phyloP scores from a whole-genome alignment of 805 yeast genomes.

The Candida mattraensis region DNA sequence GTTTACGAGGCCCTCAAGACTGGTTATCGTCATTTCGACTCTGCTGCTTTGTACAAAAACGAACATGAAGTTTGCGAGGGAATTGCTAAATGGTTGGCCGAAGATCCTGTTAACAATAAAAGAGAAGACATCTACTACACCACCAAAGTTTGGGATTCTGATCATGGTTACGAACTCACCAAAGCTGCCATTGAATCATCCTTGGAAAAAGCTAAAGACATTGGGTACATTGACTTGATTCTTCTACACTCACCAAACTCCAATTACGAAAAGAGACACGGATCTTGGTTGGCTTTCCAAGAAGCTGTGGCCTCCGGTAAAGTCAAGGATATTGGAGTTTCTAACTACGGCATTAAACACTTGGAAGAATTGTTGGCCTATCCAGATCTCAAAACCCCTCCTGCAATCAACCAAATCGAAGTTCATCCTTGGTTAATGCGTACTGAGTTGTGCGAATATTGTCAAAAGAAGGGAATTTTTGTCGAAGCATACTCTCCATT shows the following conservation, averaged over 20 bases:
- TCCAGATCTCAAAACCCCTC: conserved; percentile 42
- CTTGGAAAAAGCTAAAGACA: conserved; percentile 40
- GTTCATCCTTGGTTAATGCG: conserved; percentile 52
- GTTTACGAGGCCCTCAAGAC: conserved; percentile 57
- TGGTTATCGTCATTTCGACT: conserved; percentile 76
- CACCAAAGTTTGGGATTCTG: conserved; percentile 36
- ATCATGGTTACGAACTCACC: conserved; percentile 40
- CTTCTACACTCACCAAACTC: conserved; percentile 56
- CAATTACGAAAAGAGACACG: conserved; percentile 42
- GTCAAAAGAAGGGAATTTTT: conserved; percentile 44
- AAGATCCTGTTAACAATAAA: conserved; percentile 26
- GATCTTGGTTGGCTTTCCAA: conserved; percentile 56
- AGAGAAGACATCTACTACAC: conserved; percentile 42
- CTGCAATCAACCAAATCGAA: conserved; percentile 52
- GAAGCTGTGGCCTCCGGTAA: conserved; percentile 51
- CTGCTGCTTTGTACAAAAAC: conserved; percentile 68
- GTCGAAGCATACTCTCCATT: conserved; percentile 67
- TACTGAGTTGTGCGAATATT: conserved; percentile 43
- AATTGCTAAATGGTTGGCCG: conserved; percentile 42
- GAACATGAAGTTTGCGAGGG: conserved; percentile 63
- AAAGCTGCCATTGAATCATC: conserved; percentile 42
- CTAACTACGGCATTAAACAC: conserved; percentile 60
- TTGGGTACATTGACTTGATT: conserved; percentile 54
- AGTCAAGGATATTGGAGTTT: conserved; percentile 58
- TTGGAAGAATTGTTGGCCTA: conserved; percentile 51